Evolutionary conservation across 805 yeast genomes (phyloP).

Genomic region (Ogataea polymorpha): DNA sequence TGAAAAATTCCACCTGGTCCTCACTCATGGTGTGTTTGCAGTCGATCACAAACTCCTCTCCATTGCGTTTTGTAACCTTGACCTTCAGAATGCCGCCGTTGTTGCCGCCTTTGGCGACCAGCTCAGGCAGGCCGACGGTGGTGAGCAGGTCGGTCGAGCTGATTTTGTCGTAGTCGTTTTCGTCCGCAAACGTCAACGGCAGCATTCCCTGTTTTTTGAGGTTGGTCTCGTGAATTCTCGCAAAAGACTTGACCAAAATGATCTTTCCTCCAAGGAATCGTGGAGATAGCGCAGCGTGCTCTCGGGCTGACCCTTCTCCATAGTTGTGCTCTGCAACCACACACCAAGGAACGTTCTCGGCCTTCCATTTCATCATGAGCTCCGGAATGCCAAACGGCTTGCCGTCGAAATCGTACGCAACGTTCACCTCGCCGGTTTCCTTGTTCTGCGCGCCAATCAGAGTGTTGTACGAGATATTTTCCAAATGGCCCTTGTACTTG

Average conservation of each 20-base stretch:
- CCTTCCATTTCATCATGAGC: conserved; percentile 93
- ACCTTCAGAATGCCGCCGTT: conserved; percentile 80
- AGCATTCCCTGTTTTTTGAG: conserved; percentile 97
- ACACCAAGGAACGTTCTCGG: conserved; percentile 80
- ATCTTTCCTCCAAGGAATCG: conserved; percentile 89
- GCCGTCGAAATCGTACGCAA: conserved; percentile 84
- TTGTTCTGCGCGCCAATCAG: conserved; percentile 95
- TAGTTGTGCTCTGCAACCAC: conserved; percentile 97
- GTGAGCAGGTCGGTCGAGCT: conserved; percentile 74
- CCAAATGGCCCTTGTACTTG: conserved; percentile 96
- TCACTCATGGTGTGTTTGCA: conserved; percentile 95
- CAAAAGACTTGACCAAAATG: conserved; percentile 90
- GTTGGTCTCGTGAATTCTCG: conserved; percentile 97
- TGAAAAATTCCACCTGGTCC: conserved; percentile 94
- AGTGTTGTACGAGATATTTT: conserved; percentile 92
- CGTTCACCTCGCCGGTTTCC: conserved; percentile 95
- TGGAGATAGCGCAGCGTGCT: conserved; percentile 96
- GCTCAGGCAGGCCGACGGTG: conserved; percentile 69
- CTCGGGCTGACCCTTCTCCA: conserved; percentile 99
- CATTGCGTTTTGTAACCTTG: conserved; percentile 71
- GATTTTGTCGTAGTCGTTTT: conserved; percentile 80
- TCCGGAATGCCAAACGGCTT: conserved; percentile 83
- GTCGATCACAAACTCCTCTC: conserved; percentile 64
- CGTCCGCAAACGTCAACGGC: conserved; percentile 90
- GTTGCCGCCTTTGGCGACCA: conserved; percentile 78